Conservation (phyloP, 371 early-diverging fungal genomes). For the Parasitella parasitica region DNA sequence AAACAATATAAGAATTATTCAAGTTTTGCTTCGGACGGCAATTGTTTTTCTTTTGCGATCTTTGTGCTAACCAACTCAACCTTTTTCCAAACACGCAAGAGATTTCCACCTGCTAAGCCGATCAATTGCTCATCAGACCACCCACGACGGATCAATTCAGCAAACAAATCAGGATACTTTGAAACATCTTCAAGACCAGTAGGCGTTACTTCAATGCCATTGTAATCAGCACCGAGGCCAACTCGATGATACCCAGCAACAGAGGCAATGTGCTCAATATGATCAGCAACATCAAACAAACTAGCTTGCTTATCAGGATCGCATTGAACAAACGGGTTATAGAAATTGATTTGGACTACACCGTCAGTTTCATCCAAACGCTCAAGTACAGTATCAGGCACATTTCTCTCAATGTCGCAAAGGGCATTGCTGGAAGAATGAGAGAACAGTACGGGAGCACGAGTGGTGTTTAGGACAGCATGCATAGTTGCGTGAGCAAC, state of each 20-base stretch:
- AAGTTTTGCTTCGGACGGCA: conserved; percentile 37
- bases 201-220: conserved; percentile 58
- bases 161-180: conserved; percentile 63
- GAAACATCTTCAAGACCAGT: conserved; percentile 64
- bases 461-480: conserved; percentile 51
- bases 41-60: conserved; percentile 19
- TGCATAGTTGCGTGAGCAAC: conserved; percentile 66
- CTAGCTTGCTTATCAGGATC: conserved; percentile 43
- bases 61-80: conserved; percentile 44
- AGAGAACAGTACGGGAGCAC: conserved; percentile 65
- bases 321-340: conserved; percentile 51
- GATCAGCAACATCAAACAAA: conserved; percentile 57
- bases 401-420: conserved; percentile 60
- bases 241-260: conserved; percentile 58
- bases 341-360: conserved; percentile 69
- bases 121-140: conserved; percentile 57
- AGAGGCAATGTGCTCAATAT: conserved; percentile 56
- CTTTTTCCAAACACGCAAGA: conserved; percentile 50
- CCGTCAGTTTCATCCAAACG: conserved; percentile 57
- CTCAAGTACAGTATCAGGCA: conserved; percentile 61
- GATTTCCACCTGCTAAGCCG: conserved; percentile 57
- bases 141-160: conserved; percentile 59
- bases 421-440: conserved; percentile 60
- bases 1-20: no score
- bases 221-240: conserved; percentile 70